Conservation (phyloP, 1,139 yeast species). For the Zygosaccharomyces sapae region DNA sequence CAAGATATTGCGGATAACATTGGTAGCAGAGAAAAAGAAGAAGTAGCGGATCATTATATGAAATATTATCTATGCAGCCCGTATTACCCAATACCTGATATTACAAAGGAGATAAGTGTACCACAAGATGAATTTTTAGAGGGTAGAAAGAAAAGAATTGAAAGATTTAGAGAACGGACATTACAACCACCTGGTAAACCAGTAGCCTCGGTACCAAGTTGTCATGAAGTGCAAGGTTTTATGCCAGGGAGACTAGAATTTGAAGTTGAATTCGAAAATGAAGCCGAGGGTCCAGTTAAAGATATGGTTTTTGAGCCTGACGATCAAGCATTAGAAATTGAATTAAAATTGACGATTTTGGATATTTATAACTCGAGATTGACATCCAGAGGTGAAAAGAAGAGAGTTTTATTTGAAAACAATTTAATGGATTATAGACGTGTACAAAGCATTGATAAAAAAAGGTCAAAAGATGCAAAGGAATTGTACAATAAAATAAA, state of each 20-base stretch:
- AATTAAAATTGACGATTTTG: constrained; percentile 77
- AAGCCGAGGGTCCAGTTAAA: constrained; percentile 88
- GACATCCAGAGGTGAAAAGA: constrained; percentile 89
- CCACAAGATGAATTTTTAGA: constrained; percentile 67
- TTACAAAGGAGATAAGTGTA: constrained; percentile 64
- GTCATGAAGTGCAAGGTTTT: constrained; percentile 95
- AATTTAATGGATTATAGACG: constrained; percentile 78
- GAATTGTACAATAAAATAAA: constrained; percentile 71
- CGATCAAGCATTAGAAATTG: constrained; percentile 81
- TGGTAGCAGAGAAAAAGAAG: constrained; percentile 88
- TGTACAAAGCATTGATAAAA: constrained; percentile 53
- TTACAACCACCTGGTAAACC: constrained; percentile 81
- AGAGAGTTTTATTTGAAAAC: constrained; percentile 74
- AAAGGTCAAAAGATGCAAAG: constrained; percentile 82
- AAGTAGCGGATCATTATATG: constrained; percentile 78
- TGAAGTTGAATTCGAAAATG: constrained; percentile 94
- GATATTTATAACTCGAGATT: constrained; percentile 87
- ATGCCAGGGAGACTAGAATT: constrained; percentile 99
- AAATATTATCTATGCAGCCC: constrained; percentile 65
- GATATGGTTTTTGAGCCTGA: constrained; percentile 96
- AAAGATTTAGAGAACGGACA: constrained; percentile 62
- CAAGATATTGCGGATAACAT: constrained; percentile 93
- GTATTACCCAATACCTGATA: constrained; percentile 78
- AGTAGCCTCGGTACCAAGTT: constrained; percentile 87
- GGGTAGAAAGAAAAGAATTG: constrained; percentile 66